Evolutionary conservation across 805 yeast genomes (phyloP), one percentile per base, ranked within the genome.

Genomic region (Candida parachauliodes): DNA sequence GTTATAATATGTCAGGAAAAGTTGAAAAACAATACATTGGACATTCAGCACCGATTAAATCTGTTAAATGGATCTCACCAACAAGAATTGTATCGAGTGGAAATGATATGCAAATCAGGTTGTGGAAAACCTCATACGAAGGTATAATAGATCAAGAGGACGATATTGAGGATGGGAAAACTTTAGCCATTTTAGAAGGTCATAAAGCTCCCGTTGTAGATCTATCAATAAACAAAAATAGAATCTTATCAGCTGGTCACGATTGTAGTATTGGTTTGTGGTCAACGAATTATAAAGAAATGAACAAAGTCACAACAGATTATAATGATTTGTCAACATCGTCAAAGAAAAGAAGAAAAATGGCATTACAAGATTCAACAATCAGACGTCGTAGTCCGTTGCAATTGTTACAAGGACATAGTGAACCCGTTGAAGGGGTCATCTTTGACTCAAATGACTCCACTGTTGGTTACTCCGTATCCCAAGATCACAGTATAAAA

Each of bases 401-500:
- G 47, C 70, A 89, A 4, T 65, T 86, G 27, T 66, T 91, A 43
- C 88, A 83, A 52, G 82, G 91, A 18, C 98, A 91, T 58, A 58
- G 76, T 12, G 88, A 81, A 25, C 95, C 98, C 2, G 97, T 91
- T 16, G 93, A 88, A 53, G 94, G 76, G 26, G 84, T 87, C 17
- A 70, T 77, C 10, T 87, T 88, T 55, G 95, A 86, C 52, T 55
- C 68, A 3, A 65, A 68, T 15, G 98, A 91, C 59, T 46, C 72
- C 31, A 76, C 94, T 0, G 95, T 91, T 4, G 95, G 83, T 8
- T 91, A 93, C 62, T 88, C 98, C 0, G 96, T 86, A 2, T 84
- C 97, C 5, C 96, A 88, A 59, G 98, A 93, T 65, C 98, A 93
- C 58, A 79, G 95, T 0, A 79, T 93, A 46, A 84, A 85, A 54